phyloP scores from a whole-genome alignment of 1,284 basidiomycete genomes.

The Trichosporon coremiiforme region DNA sequence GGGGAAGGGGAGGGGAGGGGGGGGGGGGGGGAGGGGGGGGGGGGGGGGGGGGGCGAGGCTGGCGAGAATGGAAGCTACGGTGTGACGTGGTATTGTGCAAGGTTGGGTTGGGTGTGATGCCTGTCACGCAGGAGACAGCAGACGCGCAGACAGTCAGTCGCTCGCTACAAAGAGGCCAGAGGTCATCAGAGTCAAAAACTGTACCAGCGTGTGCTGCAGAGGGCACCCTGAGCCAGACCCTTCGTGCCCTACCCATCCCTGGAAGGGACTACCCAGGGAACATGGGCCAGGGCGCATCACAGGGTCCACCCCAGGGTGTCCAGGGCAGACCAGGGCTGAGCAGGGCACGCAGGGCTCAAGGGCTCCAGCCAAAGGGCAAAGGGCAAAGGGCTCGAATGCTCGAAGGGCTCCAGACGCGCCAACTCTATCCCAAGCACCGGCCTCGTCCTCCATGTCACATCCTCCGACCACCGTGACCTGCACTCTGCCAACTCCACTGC shows the following conservation, averaged over 20 bases:
- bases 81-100: slow-evolving; percentile 3
- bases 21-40: too few species aligned
- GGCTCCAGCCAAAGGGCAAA: too few species aligned
- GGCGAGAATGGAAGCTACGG: not conserved
- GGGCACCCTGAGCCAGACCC: not conserved
- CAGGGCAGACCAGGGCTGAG: not conserved
- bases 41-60: too few species aligned
- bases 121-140: not conserved
- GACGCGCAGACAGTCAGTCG: not conserved
- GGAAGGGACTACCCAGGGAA: slow-evolving; percentile 10
- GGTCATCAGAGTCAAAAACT: not conserved
- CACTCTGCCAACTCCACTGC: not conserved
- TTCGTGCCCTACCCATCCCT: not conserved
- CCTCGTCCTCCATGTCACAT: slow-evolving; percentile 6
- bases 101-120: not conserved
- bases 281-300: not conserved
- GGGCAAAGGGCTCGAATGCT: not conserved
- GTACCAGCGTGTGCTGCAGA: slow-evolving; percentile 2
- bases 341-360: slow-evolving; percentile 1
- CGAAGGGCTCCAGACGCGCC: not conserved
- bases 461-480: not conserved
- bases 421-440: not conserved
- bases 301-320: not conserved
- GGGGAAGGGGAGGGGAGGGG: too few species aligned
- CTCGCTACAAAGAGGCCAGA: too few species aligned